Conservation (phyloP, 148 eudicot genomes). For the Cornus kousa region DNA sequence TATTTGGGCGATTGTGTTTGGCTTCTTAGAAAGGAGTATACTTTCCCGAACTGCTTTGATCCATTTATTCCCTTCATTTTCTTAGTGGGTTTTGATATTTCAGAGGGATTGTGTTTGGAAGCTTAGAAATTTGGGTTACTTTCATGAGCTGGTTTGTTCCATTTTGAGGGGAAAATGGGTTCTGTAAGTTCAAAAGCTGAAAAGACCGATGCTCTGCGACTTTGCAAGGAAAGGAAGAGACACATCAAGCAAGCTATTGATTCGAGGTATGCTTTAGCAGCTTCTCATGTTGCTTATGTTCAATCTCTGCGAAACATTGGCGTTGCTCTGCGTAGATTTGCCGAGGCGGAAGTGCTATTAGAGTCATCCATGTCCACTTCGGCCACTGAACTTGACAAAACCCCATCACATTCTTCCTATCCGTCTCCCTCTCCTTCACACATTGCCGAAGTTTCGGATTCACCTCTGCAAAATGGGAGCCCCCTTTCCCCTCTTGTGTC, state of each 20-base stretch:
- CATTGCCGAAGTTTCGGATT: constrained; percentile 34
- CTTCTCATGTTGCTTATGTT: constrained; percentile 74
- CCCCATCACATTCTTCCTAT: constrained; percentile 63
- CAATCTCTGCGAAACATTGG: constrained; percentile 70
- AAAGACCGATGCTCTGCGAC: constrained; percentile 55
- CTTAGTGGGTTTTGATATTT: background rate
- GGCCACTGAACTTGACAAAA: constrained; percentile 44
- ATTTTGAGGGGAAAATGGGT: constrained; percentile 39
- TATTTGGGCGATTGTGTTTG: no score
- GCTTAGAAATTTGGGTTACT: constrained; percentile 4
- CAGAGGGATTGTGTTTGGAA: background rate
- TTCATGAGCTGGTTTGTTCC: constrained; percentile 3
- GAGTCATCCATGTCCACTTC: constrained; percentile 46
- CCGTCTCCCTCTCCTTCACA: constrained; percentile 67
- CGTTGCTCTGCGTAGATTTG: constrained; percentile 64
- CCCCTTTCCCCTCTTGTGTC: constrained; percentile 39
- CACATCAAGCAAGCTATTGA: constrained; percentile 74
- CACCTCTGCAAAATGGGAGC: constrained; percentile 43
- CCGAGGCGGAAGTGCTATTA: constrained; percentile 64
- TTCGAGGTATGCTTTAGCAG: constrained; percentile 80
- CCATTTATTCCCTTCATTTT: background rate
- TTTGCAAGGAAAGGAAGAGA: constrained; percentile 72
- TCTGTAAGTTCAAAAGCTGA: constrained; percentile 58
- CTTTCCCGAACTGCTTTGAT: constrained; percentile 1
- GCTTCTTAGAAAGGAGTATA: background rate